Evolutionary conservation across 2,329 filamentous ascomycete genomes (phyloP).

Genomic region (Colletotrichum nymphaeae): DNA sequence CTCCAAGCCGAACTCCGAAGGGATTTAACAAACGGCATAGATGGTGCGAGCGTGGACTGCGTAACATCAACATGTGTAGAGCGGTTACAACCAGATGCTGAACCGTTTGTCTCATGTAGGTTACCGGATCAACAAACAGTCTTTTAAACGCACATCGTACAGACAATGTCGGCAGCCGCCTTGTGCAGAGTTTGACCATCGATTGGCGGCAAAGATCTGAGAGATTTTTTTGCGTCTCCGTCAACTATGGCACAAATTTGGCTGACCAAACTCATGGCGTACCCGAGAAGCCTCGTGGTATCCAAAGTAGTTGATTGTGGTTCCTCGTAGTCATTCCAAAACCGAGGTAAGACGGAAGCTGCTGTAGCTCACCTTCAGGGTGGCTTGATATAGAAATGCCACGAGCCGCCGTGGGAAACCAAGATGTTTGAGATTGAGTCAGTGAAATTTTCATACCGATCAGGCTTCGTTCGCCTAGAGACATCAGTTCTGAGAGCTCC

Average conservation of each 20-base stretch:
- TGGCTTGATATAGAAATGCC: background rate
- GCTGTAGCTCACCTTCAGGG: background rate
- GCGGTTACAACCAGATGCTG: background rate
- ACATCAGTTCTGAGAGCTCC: no score
- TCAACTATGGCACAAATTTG: background rate
- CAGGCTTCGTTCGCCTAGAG: background rate
- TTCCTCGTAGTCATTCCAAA: background rate
- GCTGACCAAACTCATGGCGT: no score
- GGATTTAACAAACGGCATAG: background rate
- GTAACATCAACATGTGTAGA: background rate
- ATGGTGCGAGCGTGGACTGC: background rate
- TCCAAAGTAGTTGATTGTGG: background rate
- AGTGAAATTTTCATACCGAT: background rate
- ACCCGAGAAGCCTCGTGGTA: background rate
- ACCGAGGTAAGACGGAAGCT: background rate
- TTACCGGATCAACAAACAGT: constrained; percentile 3
- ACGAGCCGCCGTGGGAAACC: background rate
- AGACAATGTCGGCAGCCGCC: background rate
- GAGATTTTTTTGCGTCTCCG: background rate
- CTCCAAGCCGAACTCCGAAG: background rate
- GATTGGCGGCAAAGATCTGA: background rate
- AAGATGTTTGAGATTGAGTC: background rate
- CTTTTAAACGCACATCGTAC: background rate
- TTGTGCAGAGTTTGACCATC: background rate
- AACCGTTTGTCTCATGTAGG: constrained; percentile 4